phyloP scores from a whole-genome alignment of 2,329 filamentous ascomycete genomes.

The Pseudogymnoascus sp. region DNA sequence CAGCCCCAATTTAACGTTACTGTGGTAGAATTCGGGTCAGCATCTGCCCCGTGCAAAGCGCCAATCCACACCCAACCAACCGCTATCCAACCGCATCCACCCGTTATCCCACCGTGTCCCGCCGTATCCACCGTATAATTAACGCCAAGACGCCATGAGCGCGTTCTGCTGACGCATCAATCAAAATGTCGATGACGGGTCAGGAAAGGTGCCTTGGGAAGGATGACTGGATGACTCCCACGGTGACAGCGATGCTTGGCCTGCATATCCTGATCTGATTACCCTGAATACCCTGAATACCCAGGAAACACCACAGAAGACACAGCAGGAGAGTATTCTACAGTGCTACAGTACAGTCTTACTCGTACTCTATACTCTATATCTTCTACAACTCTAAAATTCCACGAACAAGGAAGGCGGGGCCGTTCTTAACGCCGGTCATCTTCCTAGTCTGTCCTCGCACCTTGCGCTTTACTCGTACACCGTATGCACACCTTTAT shows the following conservation, averaged over 20 bases:
- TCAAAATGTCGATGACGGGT: not conserved
- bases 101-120: not conserved
- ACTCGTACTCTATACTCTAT: not conserved
- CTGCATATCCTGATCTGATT: not conserved
- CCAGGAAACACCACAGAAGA: not conserved
- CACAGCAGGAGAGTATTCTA: not conserved
- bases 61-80: not conserved
- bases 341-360: not conserved
- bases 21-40: not conserved
- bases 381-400: not conserved
- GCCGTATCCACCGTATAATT: conserved; percentile 5
- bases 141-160: not conserved
- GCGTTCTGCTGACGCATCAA: not conserved
- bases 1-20: not conserved
- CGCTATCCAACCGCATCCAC: not conserved
- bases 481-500: conserved; percentile 5
- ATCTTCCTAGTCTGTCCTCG: not conserved
- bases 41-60: conserved; percentile 1
- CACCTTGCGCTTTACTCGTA: not conserved
- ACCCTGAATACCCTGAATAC: not conserved
- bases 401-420: not conserved
- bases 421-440: not conserved
- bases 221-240: not conserved
- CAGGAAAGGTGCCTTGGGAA: not conserved
- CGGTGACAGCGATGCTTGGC: not conserved